Base-by-base conservation (phyloP, 768 basidiomycete genomes). In the Antrodiella citrinella region DNA sequence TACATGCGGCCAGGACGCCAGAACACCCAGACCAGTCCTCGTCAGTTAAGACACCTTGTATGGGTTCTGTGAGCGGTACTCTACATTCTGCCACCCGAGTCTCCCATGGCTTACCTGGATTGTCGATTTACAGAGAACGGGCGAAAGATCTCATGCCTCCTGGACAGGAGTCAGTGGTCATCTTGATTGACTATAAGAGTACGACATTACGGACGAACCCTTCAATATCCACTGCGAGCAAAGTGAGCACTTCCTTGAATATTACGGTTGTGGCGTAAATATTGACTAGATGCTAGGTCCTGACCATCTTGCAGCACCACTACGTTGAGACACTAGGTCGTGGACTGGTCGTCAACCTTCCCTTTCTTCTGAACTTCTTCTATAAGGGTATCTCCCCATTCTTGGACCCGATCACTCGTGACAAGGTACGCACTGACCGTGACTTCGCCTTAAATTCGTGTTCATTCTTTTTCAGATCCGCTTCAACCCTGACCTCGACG, bases 1-100 rank as follows among this genome's bases (percentile, higher is more conserved):
- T 92, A 91, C 66, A 83, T 94, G 82, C 82, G 89, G 13, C 91
- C 91, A 0, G 90, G 89, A 22, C 75, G 80, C 52, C 89, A 94
- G 63, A 93, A 92, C 63, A 92, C 91, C 5, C 77, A 85, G 57
- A 76, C 77, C 1, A 77, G 81, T 53, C 81, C 84, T 2, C 76
- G 89, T 39, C 91, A 94, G 60, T 74, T 94, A 49, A 75, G 82
- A 48, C 89, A 93, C 74, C 74, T 93, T 20, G 86, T 93, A 20
- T 92, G 86, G 80, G 84, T 84, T 63, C 65, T 92, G 87, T 90
- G 61, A 67, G 87, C 73, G n/a, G 42, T 48, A 19, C 3, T 45
- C 25, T 39, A 13, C 23, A 1, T 25, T 2, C 26, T 18, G 35
- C n/a, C 9, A 38, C 39, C 24, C 42, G 20, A 30, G 11, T 30